phyloP scores from a whole-genome alignment of 108 stramenopile species.

The Nitzschia sp. region DNA sequence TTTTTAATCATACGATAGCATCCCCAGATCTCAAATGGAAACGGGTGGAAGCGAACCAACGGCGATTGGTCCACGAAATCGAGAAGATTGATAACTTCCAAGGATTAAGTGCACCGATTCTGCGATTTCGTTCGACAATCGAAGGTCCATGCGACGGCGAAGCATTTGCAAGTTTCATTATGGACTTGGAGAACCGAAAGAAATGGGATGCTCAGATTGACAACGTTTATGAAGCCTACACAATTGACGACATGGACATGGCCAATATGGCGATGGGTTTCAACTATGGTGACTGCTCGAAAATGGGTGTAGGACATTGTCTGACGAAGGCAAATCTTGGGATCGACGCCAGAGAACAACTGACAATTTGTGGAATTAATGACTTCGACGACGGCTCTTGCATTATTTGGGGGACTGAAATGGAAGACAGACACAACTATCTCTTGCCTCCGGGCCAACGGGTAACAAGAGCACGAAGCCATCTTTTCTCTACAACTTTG shows the following conservation, averaged over 20 bases:
- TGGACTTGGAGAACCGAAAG: slow-evolving; percentile 51
- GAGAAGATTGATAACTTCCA: slow-evolving; percentile 75
- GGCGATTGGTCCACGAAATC: slow-evolving; percentile 41
- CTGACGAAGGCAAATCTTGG: slow-evolving; percentile 54
- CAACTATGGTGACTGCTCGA: slow-evolving; percentile 58
- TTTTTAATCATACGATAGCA: too few relatives aligned
- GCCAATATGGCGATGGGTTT: slow-evolving; percentile 76
- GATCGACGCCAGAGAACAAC: slow-evolving; percentile 62
- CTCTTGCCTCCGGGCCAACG: slow-evolving; percentile 58
- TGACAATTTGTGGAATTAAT: slow-evolving; percentile 73
- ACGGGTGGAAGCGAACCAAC: slow-evolving; percentile 46
- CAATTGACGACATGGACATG: slow-evolving; percentile 60
- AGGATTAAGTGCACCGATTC: slow-evolving; percentile 50
- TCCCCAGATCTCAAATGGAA: slow-evolving; percentile 52
- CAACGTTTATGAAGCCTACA: slow-evolving; percentile 58
- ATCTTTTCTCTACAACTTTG: slow-evolving; percentile 61
- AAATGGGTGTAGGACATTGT: slow-evolving; percentile 67
- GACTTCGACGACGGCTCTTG: slow-evolving; percentile 57
- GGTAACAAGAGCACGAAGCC: slow-evolving; percentile 57
- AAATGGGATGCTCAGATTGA: slow-evolving; percentile 68
- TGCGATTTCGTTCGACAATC: slow-evolving; percentile 59
- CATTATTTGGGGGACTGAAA: slow-evolving; percentile 73
- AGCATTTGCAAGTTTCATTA: slow-evolving; percentile 65
- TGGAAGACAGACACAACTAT: slow-evolving; percentile 63
- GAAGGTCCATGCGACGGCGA: slow-evolving; percentile 60